Evolutionary conservation across 495 filamentous ascomycete species (phyloP).

Genomic region (Penicillium arizonense): DNA sequence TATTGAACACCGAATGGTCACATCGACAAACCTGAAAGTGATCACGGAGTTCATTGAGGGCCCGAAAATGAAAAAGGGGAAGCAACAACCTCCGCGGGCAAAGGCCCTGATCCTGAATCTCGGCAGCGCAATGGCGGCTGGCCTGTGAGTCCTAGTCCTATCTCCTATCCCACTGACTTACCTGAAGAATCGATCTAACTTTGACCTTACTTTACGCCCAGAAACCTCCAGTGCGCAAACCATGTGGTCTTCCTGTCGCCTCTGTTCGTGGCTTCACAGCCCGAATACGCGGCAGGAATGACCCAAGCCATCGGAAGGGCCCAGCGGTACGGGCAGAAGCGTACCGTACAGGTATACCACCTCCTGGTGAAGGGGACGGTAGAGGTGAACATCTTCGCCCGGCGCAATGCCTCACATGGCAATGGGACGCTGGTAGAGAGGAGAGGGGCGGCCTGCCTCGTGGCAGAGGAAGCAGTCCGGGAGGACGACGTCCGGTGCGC

Average conservation of each 20-base stretch:
- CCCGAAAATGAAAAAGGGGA: not conserved
- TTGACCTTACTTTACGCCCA: conserved; percentile 20
- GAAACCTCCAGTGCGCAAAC: conserved; percentile 73
- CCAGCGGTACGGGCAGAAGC: conserved; percentile 65
- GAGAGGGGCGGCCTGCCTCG: not conserved
- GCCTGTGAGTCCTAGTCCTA: conserved; percentile 51
- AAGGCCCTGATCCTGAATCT: conserved; percentile 68
- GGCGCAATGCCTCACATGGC: conserved; percentile 27
- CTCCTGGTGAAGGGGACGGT: conserved; percentile 62
- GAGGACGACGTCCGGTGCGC: not conserved
- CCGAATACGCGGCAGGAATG: conserved; percentile 59
- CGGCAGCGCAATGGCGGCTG: conserved; percentile 62
- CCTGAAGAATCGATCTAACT: not conserved
- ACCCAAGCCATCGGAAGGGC: conserved; percentile 72
- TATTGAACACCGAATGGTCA: conserved; percentile 28
- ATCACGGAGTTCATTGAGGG: conserved; percentile 11
- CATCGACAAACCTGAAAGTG: not conserved
- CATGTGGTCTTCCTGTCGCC: conserved; percentile 76
- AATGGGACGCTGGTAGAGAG: conserved; percentile 28
- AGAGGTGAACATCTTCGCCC: conserved; percentile 63
- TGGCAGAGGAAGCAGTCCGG: not conserved
- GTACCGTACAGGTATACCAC: conserved; percentile 66
- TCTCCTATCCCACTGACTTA: not conserved
- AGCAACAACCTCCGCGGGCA: not conserved
- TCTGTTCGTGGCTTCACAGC: conserved; percentile 50